phyloP scores from a whole-genome alignment of 768 basidiomycete species.

The Auricularia heimuer region DNA sequence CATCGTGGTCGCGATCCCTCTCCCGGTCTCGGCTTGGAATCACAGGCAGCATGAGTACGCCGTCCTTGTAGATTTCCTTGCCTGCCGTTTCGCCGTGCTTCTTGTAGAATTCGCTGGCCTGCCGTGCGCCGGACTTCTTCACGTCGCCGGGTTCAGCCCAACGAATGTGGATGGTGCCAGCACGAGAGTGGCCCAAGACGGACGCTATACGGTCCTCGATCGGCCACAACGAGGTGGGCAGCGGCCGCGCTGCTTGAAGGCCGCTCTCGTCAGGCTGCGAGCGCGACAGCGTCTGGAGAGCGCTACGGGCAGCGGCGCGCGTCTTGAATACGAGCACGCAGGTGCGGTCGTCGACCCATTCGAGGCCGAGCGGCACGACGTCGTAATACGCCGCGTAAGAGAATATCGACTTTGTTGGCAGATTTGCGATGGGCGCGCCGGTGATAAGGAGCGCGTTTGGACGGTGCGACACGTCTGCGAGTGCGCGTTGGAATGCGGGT shows the following conservation, averaged over 20 bases:
- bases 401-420: conserved; percentile 69
- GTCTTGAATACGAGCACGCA: conserved; percentile 69
- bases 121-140: conserved; percentile 67
- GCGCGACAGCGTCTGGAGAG: conserved; percentile 5
- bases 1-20: not conserved
- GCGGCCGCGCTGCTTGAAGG: conserved; percentile 43
- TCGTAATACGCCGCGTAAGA: conserved; percentile 77
- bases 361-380: conserved; percentile 53
- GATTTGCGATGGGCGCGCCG: conserved; percentile 62
- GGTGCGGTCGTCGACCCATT: conserved; percentile 81
- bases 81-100: conserved; percentile 60
- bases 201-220: conserved; percentile 67
- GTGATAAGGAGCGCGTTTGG: conserved; percentile 61
- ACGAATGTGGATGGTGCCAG: conserved; percentile 59
- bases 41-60: not conserved
- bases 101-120: conserved; percentile 68
- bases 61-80: conserved; percentile 30
- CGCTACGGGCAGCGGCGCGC: conserved; percentile 36
- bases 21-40: not conserved
- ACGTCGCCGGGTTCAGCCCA: conserved; percentile 67
- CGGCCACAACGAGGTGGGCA: conserved; percentile 70
- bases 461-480: conserved; percentile 26
- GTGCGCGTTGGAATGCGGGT: conserved; percentile 6
- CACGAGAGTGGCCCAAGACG: conserved; percentile 60
- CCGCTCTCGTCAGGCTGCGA: conserved; percentile 37